phyloP scores from a whole-genome alignment of 495 filamentous ascomycete genomes.

The Penicillium angulare region DNA sequence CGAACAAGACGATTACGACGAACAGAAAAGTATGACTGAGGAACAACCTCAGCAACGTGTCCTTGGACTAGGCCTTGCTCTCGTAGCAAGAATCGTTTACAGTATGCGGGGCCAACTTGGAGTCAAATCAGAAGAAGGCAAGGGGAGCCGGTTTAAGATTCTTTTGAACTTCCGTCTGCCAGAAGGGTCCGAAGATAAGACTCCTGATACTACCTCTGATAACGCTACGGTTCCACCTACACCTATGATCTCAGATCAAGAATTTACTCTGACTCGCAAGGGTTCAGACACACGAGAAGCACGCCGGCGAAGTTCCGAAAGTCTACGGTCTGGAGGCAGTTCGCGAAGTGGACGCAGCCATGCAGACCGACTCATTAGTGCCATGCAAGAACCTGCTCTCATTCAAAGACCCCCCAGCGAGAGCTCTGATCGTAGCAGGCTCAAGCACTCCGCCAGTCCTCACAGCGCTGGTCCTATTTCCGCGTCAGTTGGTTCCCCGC shows the following conservation, averaged over 20 bases:
- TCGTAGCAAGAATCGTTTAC: constrained; percentile 80
- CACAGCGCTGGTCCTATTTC: constrained; percentile 15
- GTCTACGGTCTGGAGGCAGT: constrained; percentile 53
- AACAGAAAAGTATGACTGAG: neutral
- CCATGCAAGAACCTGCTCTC: constrained; percentile 62
- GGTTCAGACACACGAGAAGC: constrained; percentile 1
- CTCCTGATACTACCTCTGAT: neutral
- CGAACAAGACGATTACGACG: constrained; percentile 31
- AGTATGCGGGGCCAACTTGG: constrained; percentile 90
- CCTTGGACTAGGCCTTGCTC: constrained; percentile 80
- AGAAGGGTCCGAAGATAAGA: constrained; percentile 11
- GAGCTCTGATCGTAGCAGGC: constrained; percentile 7
- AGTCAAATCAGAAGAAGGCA: constrained; percentile 82
- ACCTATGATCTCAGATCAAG: constrained; percentile 23
- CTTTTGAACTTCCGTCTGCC: constrained; percentile 37
- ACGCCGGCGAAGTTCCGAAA: constrained; percentile 42
- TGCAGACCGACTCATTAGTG: constrained; percentile 72
- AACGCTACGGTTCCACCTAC: constrained; percentile 10
- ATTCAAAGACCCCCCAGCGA: constrained; percentile 37
- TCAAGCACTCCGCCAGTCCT: constrained; percentile 8
- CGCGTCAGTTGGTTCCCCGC: constrained; percentile 13
- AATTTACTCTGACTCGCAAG: constrained; percentile 33
- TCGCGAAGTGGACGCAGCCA: constrained; percentile 61
- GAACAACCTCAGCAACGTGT: constrained; percentile 33
- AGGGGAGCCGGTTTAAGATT: constrained; percentile 74